phyloP scores from a whole-genome alignment of 768 basidiomycete genomes.

The Steccherinum ochraceum region DNA sequence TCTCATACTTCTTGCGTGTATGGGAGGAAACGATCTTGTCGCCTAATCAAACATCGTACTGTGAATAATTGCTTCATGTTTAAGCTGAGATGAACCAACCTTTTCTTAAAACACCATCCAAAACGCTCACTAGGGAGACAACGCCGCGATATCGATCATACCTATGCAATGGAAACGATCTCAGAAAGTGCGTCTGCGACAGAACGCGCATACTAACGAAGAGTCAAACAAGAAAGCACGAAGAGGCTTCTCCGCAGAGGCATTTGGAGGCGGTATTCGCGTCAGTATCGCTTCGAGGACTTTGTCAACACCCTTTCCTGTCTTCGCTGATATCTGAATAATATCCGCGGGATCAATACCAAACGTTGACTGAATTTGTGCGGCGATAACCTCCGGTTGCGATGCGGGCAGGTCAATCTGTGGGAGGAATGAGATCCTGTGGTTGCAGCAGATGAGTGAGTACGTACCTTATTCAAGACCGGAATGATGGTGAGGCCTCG shows the following conservation, averaged over 20 bases:
- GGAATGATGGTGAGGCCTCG: constrained; percentile 80
- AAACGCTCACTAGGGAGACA: constrained; percentile 82
- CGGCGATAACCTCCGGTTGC: constrained; percentile 71
- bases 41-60: constrained; percentile 38
- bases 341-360: constrained; percentile 72
- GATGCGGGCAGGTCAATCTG: constrained; percentile 93
- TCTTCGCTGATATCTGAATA: constrained; percentile 86
- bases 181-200: constrained; percentile 1
- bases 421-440: background rate
- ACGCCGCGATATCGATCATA: constrained; percentile 96
- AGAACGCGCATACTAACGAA: constrained; percentile 50
- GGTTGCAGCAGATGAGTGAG: constrained; percentile 4
- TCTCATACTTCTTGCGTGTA: constrained; percentile 84
- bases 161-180: constrained; percentile 30
- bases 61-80: background rate
- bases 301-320: constrained; percentile 72
- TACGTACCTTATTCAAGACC: constrained; percentile 80
- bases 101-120: constrained; percentile 75
- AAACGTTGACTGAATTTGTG: constrained; percentile 78
- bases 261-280: constrained; percentile 76
- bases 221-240: constrained; percentile 93
- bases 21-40: constrained; percentile 86
- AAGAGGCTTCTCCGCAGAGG: constrained; percentile 44
- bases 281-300: constrained; percentile 79
- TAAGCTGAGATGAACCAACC: constrained; percentile 35